These are phyloP conservation scores for Panicum miliaceum DNA, from an alignment of 176 grass and related monocot species.

Conservation along the genomic window DNA sequence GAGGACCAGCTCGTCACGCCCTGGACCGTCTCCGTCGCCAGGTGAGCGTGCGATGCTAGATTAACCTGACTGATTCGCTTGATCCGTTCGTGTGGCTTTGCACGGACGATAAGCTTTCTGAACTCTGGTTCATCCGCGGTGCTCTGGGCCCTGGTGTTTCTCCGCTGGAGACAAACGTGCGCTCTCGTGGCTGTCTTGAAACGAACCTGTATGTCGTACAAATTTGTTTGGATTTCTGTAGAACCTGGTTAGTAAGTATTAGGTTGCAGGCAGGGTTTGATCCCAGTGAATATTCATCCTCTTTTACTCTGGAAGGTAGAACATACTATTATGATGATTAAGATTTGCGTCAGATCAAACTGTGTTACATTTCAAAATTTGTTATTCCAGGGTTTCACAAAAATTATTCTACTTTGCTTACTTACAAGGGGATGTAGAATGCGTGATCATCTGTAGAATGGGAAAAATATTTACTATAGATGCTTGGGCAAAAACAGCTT, in stretches of 20 bases:
- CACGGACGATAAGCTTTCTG: slow-evolving; percentile 21
- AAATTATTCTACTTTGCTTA: slow-evolving; percentile 8
- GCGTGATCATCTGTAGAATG: neutral
- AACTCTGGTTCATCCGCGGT: neutral
- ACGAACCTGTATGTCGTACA: neutral
- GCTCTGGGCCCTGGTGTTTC: neutral
- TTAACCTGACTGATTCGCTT: neutral
- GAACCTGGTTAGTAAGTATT: neutral
- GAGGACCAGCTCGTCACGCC: slow-evolving; percentile 95
- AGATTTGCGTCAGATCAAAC: slow-evolving; percentile 22
- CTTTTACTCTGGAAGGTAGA: neutral
- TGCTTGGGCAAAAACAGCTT: neutral
- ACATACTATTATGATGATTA: neutral
- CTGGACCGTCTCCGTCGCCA: slow-evolving; percentile 89
- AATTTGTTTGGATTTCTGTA: neutral
- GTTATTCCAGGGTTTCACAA: neutral
- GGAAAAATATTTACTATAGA: neutral
- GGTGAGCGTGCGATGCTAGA: slow-evolving; percentile 46
- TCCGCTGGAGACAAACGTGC: neutral
- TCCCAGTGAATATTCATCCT: neutral
- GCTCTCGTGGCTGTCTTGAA: neutral
- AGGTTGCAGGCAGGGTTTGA: neutral
- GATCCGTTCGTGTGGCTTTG: neutral
- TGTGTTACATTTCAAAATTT: neutral
- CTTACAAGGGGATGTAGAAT: neutral